phyloP scores from a whole-genome alignment of 176 grass and related monocot genomes.

The Aegilops bicornis region DNA sequence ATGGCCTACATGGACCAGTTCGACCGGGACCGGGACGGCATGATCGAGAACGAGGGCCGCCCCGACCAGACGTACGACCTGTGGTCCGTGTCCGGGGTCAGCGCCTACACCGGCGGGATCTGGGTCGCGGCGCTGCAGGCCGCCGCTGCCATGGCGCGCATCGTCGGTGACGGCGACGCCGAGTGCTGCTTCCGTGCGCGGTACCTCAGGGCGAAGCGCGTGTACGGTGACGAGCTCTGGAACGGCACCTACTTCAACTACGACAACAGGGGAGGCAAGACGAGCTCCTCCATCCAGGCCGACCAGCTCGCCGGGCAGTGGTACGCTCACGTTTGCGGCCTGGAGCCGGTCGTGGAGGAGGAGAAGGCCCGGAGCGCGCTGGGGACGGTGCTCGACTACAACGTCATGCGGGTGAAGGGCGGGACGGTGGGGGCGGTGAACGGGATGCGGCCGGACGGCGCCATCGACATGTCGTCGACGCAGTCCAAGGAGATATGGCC shows the following conservation, averaged over 20 bases:
- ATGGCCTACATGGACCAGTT: conserved; percentile 98
- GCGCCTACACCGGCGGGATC: conserved; percentile 77
- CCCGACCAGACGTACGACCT: conserved; percentile 88
- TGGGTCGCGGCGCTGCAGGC: conserved; percentile 83
- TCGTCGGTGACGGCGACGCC: conserved; percentile 51
- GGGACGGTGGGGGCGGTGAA: conserved; percentile 69
- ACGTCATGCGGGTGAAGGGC: conserved; percentile 65
- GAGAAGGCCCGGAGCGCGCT: conserved; percentile 56
- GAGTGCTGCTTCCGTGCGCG: conserved; percentile 48
- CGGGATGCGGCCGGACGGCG: conserved; percentile 72
- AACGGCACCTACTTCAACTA: conserved; percentile 82
- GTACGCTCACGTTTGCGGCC: conserved; percentile 59
- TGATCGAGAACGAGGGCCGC: conserved; percentile 87
- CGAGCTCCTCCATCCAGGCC: conserved; percentile 69
- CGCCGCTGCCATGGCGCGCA: conserved; percentile 61
- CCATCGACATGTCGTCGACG: conserved; percentile 46
- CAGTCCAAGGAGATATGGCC: conserved; percentile 93
- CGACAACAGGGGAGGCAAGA: conserved; percentile 55
- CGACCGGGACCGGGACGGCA: conserved; percentile 71
- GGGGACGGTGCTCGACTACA: conserved; percentile 65
- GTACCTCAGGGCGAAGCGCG: conserved; percentile 34
- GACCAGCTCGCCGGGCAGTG: conserved; percentile 89
- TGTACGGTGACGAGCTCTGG: conserved; percentile 64
- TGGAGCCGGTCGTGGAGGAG: conserved; percentile 58
- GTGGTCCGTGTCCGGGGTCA: conserved; percentile 75